Evolutionary conservation across 2,329 filamentous ascomycete species (phyloP).

Genomic region (Beauveria caledonica): DNA sequence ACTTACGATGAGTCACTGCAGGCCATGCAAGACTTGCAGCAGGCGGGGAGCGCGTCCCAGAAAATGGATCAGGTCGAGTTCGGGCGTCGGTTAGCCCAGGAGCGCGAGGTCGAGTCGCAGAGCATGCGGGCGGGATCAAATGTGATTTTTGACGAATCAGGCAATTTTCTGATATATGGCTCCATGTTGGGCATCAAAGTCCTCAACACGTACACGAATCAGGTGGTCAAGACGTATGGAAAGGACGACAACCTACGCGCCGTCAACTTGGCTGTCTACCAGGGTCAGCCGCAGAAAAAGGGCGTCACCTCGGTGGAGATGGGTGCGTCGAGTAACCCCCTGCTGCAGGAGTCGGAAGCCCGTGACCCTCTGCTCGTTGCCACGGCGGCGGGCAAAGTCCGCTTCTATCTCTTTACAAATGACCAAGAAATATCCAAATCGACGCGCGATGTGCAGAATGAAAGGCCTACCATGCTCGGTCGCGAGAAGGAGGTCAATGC

Average conservation of each 20-base stretch:
- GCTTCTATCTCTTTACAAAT: slow-evolving; percentile 98
- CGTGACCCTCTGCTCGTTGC: slow-evolving; percentile 82
- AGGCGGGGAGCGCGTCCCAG: slow-evolving; percentile 74
- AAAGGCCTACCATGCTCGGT: slow-evolving; percentile 67
- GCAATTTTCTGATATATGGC: slow-evolving; percentile 90
- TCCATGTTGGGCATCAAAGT: slow-evolving; percentile 91
- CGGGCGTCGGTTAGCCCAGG: slow-evolving; percentile 74
- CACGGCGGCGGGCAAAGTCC: slow-evolving; percentile 77
- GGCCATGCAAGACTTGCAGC: slow-evolving; percentile 89
- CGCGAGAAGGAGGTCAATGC: slow-evolving; percentile 42
- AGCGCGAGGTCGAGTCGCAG: slow-evolving; percentile 74
- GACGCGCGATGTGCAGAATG: slow-evolving; percentile 86
- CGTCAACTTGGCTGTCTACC: slow-evolving; percentile 78
- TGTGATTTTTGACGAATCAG: slow-evolving; percentile 90
- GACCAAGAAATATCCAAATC: slow-evolving; percentile 76
- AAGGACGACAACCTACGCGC: slow-evolving; percentile 83
- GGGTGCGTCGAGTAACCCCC: slow-evolving; percentile 89
- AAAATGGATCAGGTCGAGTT: slow-evolving; percentile 89
- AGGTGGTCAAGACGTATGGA: slow-evolving; percentile 82
- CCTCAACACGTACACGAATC: slow-evolving; percentile 90
- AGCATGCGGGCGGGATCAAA: slow-evolving; percentile 64
- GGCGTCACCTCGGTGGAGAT: slow-evolving; percentile 89
- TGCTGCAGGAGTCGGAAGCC: slow-evolving; percentile 84
- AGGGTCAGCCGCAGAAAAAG: slow-evolving; percentile 92
- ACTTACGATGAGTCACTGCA: slow-evolving; percentile 92